Conservation (phyloP, 2,329 filamentous ascomycete genomes). For the Sphaerulina populicola region DNA sequence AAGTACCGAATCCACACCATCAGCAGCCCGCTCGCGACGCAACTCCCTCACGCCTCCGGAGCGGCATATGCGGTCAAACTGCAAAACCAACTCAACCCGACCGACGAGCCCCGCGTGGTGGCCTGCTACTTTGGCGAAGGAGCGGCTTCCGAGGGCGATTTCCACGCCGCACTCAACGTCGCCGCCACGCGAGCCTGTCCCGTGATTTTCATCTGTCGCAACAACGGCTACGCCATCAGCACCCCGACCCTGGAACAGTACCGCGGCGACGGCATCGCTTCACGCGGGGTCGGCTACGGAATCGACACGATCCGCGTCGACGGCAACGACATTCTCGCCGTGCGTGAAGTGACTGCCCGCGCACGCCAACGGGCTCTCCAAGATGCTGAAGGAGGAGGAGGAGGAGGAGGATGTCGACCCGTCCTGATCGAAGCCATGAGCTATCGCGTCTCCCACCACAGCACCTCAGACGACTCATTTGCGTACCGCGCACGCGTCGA, state of each 20-base stretch:
- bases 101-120: constrained; percentile 58
- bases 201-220: constrained; percentile 81
- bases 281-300: constrained; percentile 79
- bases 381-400: constrained; percentile 58
- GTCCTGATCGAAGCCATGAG: constrained; percentile 93
- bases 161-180: constrained; percentile 84
- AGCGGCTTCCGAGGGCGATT: constrained; percentile 82
- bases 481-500: constrained; percentile 89
- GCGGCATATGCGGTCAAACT: constrained; percentile 83
- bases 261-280: constrained; percentile 82
- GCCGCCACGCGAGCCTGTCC: constrained; percentile 82
- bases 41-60: constrained; percentile 79
- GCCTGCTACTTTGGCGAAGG: constrained; percentile 87
- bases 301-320: constrained; percentile 88
- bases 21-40: constrained; percentile 75
- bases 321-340: constrained; percentile 89
- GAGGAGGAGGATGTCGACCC: constrained; percentile 50
- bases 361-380: constrained; percentile 71
- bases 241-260: constrained; percentile 88
- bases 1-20: constrained; percentile 84
- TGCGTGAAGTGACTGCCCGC: constrained; percentile 67
- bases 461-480: constrained; percentile 92
- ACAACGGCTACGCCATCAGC: constrained; percentile 86
- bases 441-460: constrained; percentile 96
- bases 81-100: constrained; percentile 64